A percentile compares a stretch with the other conserved stretches of the same genome.
These are phyloP conservation scores for Lotus japonicus DNA, from an alignment of 306 rosid genomes.

Conservation along the genomic window DNA sequence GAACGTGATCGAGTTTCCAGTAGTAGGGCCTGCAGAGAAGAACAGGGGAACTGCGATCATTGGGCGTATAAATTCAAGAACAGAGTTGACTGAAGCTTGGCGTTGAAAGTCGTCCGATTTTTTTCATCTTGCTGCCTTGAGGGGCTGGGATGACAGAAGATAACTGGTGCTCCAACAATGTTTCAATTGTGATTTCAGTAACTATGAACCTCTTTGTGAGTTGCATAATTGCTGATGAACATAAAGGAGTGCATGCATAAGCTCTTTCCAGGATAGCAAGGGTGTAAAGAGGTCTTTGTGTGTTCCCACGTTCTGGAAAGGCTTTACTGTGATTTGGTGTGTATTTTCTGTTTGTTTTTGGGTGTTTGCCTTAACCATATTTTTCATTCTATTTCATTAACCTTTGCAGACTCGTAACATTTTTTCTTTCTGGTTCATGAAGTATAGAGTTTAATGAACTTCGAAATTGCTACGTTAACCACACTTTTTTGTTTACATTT, in stretches of 20 bases:
- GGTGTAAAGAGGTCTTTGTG: conserved; percentile 16
- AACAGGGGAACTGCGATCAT: conserved; percentile 49
- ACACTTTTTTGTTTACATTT: neutral
- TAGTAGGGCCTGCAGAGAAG: conserved; percentile 41
- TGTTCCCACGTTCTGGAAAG: conserved; percentile 28
- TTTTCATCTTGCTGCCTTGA: neutral
- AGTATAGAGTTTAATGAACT: conserved; percentile 25
- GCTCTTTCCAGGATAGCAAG: conserved; percentile 7
- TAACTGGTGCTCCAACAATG: neutral
- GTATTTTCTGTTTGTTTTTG: conserved; percentile 32
- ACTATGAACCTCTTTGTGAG: neutral
- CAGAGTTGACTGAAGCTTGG: conserved; percentile 85
- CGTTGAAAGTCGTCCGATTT: conserved; percentile 50
- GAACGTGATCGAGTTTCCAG: conserved; percentile 37
- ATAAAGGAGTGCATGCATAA: conserved; percentile 4
- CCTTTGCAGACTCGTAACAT: conserved; percentile 31
- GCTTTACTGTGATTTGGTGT: conserved; percentile 27
- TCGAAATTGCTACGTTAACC: neutral
- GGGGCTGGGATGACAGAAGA: conserved; percentile 1
- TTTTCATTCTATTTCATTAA: conserved; percentile 26
- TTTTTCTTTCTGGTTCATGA: conserved; percentile 5
- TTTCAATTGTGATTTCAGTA: conserved; percentile 14
- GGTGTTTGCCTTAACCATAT: conserved; percentile 25
- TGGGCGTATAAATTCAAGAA: conserved; percentile 66
- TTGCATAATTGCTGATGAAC: conserved; percentile 17